A percentile compares a stretch with the other conserved stretches of the same genome.
Evolutionary conservation across 1,284 basidiomycete genomes (phyloP).

Genomic region (Lentinula novae-zelandiae): DNA sequence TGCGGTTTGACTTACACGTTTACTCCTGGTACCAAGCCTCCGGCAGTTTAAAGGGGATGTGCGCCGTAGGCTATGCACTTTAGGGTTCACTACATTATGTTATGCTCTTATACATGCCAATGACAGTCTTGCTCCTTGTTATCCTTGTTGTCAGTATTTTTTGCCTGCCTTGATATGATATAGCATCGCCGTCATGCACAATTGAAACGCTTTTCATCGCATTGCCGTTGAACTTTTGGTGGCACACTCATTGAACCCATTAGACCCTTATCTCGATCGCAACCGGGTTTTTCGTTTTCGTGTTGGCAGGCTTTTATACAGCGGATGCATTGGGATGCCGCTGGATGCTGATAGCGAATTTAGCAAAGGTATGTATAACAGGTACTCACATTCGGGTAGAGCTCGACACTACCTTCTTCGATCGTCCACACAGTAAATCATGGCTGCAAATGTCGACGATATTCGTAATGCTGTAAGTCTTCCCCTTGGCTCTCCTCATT

Average conservation of each 20-base stretch:
- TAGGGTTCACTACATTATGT: conserved; percentile 5
- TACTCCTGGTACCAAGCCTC: conserved; percentile 74
- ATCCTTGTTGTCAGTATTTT: not conserved
- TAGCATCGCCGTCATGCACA: not conserved
- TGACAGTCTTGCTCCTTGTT: not conserved
- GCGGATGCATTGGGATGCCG: not conserved
- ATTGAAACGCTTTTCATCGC: not conserved
- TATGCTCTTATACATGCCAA: conserved; percentile 4
- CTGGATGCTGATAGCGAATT: not conserved
- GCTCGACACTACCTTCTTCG: not conserved
- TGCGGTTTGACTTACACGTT: conserved; percentile 91
- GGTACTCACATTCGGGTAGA: not conserved
- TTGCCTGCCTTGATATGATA: not conserved
- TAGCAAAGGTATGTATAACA: not conserved
- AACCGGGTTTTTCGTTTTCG: not conserved
- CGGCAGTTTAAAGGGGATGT: conserved; percentile 44
- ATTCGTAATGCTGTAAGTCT: conserved; percentile 5
- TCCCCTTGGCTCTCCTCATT: not conserved
- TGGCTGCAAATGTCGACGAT: not conserved
- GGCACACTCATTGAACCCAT: not conserved
- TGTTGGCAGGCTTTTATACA: not conserved
- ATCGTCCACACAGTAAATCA: not conserved
- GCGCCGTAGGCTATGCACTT: conserved; percentile 5
- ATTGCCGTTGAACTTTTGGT: not conserved
- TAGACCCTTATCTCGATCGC: not conserved